Conservation (phyloP, 208 protist species). For the Acanthamoeba quina region DNA sequence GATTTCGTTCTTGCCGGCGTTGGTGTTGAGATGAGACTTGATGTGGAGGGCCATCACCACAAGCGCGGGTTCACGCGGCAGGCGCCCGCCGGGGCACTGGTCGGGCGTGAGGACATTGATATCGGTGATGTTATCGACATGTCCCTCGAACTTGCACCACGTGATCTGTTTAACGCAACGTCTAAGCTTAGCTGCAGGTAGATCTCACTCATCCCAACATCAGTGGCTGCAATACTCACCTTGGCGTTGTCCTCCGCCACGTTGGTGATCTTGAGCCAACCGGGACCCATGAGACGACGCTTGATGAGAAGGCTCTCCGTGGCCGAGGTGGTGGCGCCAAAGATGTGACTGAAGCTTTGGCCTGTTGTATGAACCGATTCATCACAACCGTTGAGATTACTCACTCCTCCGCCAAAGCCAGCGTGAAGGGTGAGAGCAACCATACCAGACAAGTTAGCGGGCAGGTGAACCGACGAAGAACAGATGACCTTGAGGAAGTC, state of each 20-base stretch:
- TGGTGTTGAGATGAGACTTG: conserved; percentile 92
- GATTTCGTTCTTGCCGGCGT: conserved; percentile 93
- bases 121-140: conserved; percentile 29
- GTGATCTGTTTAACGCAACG: conserved; percentile 2
- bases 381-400: background rate
- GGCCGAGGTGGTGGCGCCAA: conserved; percentile 59
- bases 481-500: conserved; percentile 72
- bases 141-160: conserved; percentile 71
- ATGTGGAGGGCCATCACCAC: conserved; percentile 92
- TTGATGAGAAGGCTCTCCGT: conserved; percentile 72
- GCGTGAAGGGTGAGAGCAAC: background rate
- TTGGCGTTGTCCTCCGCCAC: conserved; percentile 39
- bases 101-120: conserved; percentile 15
- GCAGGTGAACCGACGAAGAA: conserved; percentile 1
- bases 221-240: background rate
- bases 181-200: background rate
- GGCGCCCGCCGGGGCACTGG: background rate
- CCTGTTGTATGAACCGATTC: background rate
- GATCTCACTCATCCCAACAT: background rate
- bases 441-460: conserved; percentile 45
- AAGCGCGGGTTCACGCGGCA: conserved; percentile 43
- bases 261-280: conserved; percentile 66
- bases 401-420: too few relatives aligned
- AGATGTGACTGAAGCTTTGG: conserved; percentile 62
- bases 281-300: conserved; percentile 58